Evolutionary conservation across 1,284 basidiomycete species (phyloP).

Genomic region (Marasmius tenuissimus): DNA sequence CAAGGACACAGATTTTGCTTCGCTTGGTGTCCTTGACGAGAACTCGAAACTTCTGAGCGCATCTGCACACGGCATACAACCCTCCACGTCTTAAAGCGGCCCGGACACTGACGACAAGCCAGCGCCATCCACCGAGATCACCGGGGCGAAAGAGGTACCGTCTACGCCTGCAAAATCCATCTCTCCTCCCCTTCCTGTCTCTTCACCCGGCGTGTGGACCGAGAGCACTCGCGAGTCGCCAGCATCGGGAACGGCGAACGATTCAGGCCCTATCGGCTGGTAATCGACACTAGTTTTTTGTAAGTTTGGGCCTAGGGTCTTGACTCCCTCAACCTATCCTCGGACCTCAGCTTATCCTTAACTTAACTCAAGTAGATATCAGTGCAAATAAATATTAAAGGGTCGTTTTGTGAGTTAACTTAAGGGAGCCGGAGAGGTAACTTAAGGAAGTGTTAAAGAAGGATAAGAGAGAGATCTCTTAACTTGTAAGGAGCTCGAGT

Average conservation of each 20-base stretch:
- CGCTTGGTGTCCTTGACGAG: conserved; percentile 60
- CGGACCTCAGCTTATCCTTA: too few species aligned
- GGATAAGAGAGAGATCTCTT: too few species aligned
- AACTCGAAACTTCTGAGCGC: conserved; percentile 45
- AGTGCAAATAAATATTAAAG: too few species aligned
- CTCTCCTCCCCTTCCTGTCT: conserved; percentile 46
- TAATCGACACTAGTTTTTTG: too few species aligned
- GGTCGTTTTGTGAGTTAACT: too few species aligned
- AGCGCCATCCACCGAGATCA: not conserved
- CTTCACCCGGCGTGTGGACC: conserved; percentile 42
- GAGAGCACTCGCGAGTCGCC: conserved; percentile 34
- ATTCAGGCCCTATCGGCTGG: conserved; percentile 80
- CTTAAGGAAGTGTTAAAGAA: too few species aligned
- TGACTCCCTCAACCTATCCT: too few species aligned
- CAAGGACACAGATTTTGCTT: conserved; percentile 74
- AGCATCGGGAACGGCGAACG: conserved; percentile 37
- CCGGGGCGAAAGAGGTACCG: conserved; percentile 12
- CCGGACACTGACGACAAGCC: conserved; percentile 13
- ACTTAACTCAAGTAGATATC: too few species aligned
- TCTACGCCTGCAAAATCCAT: conserved; percentile 1
- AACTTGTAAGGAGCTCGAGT: too few species aligned
- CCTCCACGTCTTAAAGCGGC: conserved; percentile 25
- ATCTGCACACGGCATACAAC: conserved; percentile 37
- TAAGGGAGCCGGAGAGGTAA: too few species aligned
- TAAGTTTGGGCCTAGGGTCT: too few species aligned